Base-by-base conservation (phyloP, 106 monocot species). In the Dioscorea alata region DNA sequence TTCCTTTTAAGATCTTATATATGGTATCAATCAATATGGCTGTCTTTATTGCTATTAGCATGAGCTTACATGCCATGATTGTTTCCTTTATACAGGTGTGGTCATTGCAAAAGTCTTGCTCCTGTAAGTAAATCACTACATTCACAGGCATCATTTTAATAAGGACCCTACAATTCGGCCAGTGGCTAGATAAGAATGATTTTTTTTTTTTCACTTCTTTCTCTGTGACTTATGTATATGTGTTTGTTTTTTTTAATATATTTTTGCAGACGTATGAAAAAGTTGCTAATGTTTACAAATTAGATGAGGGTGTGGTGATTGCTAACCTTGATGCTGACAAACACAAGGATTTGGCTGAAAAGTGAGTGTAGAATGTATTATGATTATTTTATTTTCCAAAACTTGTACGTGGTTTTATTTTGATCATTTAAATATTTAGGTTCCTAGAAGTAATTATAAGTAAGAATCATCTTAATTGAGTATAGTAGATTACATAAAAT, bases 321-420 rank as follows among this genome's bases (percentile, higher is more conserved):
- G 95, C 95, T 77, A 95, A 91, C 69, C 63, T 95, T 50, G 95
- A 95, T 84, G 91, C 95, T 68, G 95, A 95, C 76, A 81, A 88
- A 57, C 64, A 91, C 75, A 95, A 84, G 78, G 88, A 91, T 77
- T 71, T 95, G 18, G 95, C 83, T 63, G 83, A 91, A 69, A 95
- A 95, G 95, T 95, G 63, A 81, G 94, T 82, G 42, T 2, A 33
- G 16, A 20, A 17, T 50, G n/a, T 16, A 14, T 8, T 42, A 42
- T 42, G 4, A 42, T 42, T 10, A 42, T 8, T 42, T 8, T 42
- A 42, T 42, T 8, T 42, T 42, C 6, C 0, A 42, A 42, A 42
- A 42, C 42, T 42, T 42, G 42, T 42, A 42, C 42, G 2, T 42
- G 6, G 42, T 42, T 34, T 34, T 42, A 42, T 42, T 42, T 42